phyloP scores from a whole-genome alignment of 2,329 filamentous ascomycete genomes.

The Leptographium flavum region DNA sequence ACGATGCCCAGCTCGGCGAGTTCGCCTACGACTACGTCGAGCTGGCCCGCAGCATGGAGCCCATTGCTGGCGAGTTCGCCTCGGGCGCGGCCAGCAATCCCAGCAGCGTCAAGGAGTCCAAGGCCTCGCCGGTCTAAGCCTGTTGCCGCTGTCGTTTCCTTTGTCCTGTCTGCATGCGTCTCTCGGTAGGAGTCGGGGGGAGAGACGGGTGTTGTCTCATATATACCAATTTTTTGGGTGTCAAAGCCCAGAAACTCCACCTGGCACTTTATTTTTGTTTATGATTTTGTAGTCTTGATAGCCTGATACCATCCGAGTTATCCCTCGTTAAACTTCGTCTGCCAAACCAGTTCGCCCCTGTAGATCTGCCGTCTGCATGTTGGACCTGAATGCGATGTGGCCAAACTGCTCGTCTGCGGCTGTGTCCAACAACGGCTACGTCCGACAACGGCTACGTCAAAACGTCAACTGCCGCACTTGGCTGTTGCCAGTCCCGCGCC shows the following conservation, averaged over 20 bases:
- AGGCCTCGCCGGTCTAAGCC: neutral
- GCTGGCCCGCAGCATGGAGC: constrained; percentile 42
- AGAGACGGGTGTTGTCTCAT: neutral
- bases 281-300: constrained; percentile 2
- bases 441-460: too few relatives aligned
- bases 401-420: too few relatives aligned
- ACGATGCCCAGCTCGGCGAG: constrained; percentile 67
- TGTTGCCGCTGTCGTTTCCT: neutral
- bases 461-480: too few relatives aligned
- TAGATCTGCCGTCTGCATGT: neutral
- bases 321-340: neutral
- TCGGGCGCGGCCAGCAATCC: constrained; percentile 11
- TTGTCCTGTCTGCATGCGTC: neutral
- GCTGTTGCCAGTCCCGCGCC: too few relatives aligned
- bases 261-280: neutral
- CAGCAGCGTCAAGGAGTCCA: constrained; percentile 11
- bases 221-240: constrained; percentile 2
- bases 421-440: too few relatives aligned
- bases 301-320: constrained; percentile 4
- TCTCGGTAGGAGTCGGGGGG: neutral
- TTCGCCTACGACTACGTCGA: constrained; percentile 78
- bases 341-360: neutral
- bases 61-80: constrained; percentile 7
- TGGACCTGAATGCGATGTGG: neutral
- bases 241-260: neutral